Percentiles rank a stretch among this genome's conserved stretches.
These are phyloP conservation scores for Malus asiatica DNA, from an alignment of 306 rosid species.

Conservation along the genomic window DNA sequence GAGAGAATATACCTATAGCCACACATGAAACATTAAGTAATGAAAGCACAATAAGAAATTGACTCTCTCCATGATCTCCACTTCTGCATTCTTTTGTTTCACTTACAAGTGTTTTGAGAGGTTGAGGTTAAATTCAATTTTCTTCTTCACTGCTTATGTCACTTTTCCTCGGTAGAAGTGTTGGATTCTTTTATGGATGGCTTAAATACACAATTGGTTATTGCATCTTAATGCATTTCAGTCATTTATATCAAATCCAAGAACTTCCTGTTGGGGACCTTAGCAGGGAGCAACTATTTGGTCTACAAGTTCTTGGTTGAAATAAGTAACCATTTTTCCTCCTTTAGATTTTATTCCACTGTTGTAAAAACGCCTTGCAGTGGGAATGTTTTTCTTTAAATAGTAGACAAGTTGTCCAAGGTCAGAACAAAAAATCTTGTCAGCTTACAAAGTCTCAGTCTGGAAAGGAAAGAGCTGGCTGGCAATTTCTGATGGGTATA, in stretches of 20 bases:
- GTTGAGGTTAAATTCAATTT: neutral
- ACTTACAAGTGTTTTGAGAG: neutral
- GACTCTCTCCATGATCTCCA: neutral
- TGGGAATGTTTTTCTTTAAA: neutral
- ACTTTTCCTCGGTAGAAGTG: neutral
- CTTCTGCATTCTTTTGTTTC: neutral
- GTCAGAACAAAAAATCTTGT: neutral
- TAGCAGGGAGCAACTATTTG: neutral
- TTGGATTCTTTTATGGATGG: neutral
- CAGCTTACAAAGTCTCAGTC: neutral
- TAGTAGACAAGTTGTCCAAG: neutral
- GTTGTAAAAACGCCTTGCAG: neutral
- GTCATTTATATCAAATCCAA: neutral
- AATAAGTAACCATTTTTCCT: neutral
- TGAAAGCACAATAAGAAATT: neutral
- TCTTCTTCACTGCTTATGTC: neutral
- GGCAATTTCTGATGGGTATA: neutral
- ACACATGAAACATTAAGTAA: neutral
- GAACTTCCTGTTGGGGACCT: neutral
- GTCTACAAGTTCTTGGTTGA: neutral
- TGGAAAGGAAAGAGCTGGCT: neutral
- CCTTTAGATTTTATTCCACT: neutral
- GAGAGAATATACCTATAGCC: neutral
- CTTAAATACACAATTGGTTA: neutral
- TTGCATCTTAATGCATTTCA: neutral